Evolutionary conservation across 2,329 filamentous ascomycete genomes (phyloP), one percentile per base, ranked within the genome.

Genomic region (Neofusicoccum ribis): DNA sequence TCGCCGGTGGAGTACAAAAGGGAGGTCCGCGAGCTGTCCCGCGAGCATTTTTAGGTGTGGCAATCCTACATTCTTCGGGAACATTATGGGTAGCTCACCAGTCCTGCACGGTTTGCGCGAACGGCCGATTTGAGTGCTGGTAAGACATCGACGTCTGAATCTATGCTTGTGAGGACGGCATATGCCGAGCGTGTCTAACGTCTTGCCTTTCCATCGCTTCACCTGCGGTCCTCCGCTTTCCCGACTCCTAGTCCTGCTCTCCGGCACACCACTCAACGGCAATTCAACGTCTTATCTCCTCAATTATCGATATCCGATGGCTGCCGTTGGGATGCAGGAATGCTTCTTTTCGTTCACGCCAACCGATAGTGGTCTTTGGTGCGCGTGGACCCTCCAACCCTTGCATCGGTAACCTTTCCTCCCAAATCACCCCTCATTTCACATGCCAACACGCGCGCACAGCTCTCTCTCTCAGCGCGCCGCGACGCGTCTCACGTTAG

Each of bases 41-140:
- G 7, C n/a, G 15, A 46, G 36, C 14, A 60, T 60, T 36, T 37
- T 37, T 4, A 58, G 39, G 23, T 46, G 23, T 59, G 54, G 39
- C 56, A 47, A 47, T 36, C n/a, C 43, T 27, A 37, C 41, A 60
- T 60, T 60, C 56, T 31, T 60, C 56, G 31, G 39, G 43, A 60
- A 20, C 12, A 3, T 20, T 7, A 17, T 34, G 41, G n/a, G n/a
- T 5, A 11, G 34, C 39, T 34, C 23, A n/a, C 27, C n/a, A 12
- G 11, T 44, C 12, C 15, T 31, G 27, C 27, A 8, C 15, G 17
- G 20, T n/a, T 12, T 54, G 34, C n/a, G 15, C 34, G 20, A 50
- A 54, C 27, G 27, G 27, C 27, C 27, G 27, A 7, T 31, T 31
- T 31, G 27, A 31, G 27, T 7, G 37, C 14, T 11, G 37, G 37